Percentiles rank a stretch among this genome's conserved stretches.
phyloP scores from a whole-genome alignment of 768 basidiomycete species.

The Tulasnella sp. region DNA sequence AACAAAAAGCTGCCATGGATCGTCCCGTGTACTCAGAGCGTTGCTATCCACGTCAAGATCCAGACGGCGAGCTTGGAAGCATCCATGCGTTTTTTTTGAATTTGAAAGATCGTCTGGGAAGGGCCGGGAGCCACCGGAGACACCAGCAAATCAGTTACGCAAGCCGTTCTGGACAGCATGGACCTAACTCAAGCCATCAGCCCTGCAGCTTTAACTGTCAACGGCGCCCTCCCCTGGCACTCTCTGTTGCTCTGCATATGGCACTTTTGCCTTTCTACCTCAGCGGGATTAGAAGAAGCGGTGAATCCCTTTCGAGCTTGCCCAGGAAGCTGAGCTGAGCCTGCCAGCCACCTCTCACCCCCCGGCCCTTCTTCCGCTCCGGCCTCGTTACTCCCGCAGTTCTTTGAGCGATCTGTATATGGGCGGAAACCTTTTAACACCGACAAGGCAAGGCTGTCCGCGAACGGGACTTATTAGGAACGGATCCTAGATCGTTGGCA shows the following conservation, averaged over 20 bases:
- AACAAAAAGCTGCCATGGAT: neutral
- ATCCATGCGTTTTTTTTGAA: no score
- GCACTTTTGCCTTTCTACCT: constrained; percentile 4
- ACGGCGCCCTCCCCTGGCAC: neutral
- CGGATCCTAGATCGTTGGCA: neutral
- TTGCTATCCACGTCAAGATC: neutral
- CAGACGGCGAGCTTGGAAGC: neutral
- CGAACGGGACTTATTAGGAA: neutral
- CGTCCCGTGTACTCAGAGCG: neutral
- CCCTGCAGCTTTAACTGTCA: neutral
- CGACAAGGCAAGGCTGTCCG: neutral
- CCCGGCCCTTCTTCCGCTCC: neutral
- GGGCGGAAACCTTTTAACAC: neutral
- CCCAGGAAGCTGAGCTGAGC: neutral
- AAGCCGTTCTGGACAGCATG: neutral
- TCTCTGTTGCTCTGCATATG: neutral
- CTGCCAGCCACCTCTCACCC: neutral
- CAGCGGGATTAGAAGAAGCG: constrained; percentile 1
- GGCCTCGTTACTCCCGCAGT: constrained; percentile 6
- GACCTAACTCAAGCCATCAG: neutral
- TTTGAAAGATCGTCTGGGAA: constrained; percentile 1
- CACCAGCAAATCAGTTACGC: neutral
- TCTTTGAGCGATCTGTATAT: neutral
- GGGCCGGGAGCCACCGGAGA: neutral
- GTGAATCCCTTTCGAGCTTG: neutral